phyloP scores from a whole-genome alignment of 1,139 yeast species.

The Pneumocystis carinii region DNA sequence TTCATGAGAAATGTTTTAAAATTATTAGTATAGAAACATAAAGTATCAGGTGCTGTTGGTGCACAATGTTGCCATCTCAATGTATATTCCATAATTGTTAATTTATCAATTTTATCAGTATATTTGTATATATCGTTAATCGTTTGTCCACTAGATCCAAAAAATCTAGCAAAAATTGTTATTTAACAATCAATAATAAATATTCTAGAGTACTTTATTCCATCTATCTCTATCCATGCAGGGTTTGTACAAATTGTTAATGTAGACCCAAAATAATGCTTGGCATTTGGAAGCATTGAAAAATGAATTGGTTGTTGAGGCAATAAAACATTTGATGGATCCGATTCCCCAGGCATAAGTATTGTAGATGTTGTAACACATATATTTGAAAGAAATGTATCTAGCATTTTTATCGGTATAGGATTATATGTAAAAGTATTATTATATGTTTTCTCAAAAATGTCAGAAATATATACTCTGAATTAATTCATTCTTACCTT shows the following conservation, averaged over 20 bases:
- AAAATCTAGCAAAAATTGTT: slow-evolving; percentile 25
- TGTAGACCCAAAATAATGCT: slow-evolving; percentile 29
- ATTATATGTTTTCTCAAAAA: slow-evolving; percentile 15
- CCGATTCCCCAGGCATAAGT: slow-evolving; percentile 70
- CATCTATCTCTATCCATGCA: slow-evolving; percentile 44
- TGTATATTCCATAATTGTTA: slow-evolving; percentile 51
- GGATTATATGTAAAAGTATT: slow-evolving; percentile 17
- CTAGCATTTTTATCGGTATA: slow-evolving; percentile 31
- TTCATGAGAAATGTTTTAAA: neutral
- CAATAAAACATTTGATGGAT: slow-evolving; percentile 66
- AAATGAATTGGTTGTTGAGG: slow-evolving; percentile 85
- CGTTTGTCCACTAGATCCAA: slow-evolving; percentile 78
- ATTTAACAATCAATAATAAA: neutral
- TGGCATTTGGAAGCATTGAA: slow-evolving; percentile 45
- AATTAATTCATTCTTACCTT: slow-evolving; percentile 12
- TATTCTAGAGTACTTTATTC: slow-evolving; percentile 19
- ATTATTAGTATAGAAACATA: slow-evolving; percentile 26
- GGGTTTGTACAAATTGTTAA: slow-evolving; percentile 59
- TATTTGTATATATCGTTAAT: slow-evolving; percentile 64
- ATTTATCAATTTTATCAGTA: slow-evolving; percentile 22
- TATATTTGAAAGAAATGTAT: slow-evolving; percentile 44
- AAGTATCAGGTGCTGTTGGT: slow-evolving; percentile 94
- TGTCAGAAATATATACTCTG: slow-evolving; percentile 2
- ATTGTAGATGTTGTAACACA: slow-evolving; percentile 49
- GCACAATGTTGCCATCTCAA: slow-evolving; percentile 73